Percentiles rank a stretch among this genome's conserved stretches.
Evolutionary conservation across 306 rosid species (phyloP).

Genomic region (Albizia julibrissin): DNA sequence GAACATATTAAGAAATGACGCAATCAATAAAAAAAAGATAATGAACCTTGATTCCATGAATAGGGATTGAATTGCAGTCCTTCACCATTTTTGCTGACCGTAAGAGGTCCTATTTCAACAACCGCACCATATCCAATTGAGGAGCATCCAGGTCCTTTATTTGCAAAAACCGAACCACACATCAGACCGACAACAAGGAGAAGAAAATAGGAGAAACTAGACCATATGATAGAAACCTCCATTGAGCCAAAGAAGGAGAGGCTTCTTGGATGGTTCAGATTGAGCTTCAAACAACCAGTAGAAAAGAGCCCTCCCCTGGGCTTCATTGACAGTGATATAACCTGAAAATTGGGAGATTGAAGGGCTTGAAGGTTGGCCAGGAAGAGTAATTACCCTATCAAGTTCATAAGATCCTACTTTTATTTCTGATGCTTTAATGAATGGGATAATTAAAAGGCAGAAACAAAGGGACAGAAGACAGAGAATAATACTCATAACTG

Average conservation of each 20-base stretch:
- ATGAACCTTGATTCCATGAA: constrained; percentile 58
- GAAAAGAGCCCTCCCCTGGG: constrained; percentile 60
- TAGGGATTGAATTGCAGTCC: constrained; percentile 46
- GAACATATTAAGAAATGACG: not conserved
- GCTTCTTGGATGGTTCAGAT: constrained; percentile 48
- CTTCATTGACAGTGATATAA: constrained; percentile 51
- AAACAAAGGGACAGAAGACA: constrained; percentile 29
- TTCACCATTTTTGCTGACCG: constrained; percentile 47
- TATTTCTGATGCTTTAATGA: constrained; percentile 42
- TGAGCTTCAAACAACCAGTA: constrained; percentile 72
- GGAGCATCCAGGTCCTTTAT: constrained; percentile 65
- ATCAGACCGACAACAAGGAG: constrained; percentile 3
- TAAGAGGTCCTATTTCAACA: constrained; percentile 58
- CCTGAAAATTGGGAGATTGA: constrained; percentile 58
- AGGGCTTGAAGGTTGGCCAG: constrained; percentile 56
- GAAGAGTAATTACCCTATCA: constrained; percentile 48
- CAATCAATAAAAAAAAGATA: not conserved
- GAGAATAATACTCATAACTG: constrained; percentile 30
- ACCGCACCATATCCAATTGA: constrained; percentile 61
- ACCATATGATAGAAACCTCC: constrained; percentile 41
- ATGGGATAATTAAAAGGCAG: not conserved
- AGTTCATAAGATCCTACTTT: constrained; percentile 40
- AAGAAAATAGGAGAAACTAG: not conserved
- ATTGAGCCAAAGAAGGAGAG: constrained; percentile 66
- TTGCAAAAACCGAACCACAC: constrained; percentile 3